Conservation (phyloP, 495 filamentous ascomycete species). For the Penicillium macrosclerotiorum region DNA sequence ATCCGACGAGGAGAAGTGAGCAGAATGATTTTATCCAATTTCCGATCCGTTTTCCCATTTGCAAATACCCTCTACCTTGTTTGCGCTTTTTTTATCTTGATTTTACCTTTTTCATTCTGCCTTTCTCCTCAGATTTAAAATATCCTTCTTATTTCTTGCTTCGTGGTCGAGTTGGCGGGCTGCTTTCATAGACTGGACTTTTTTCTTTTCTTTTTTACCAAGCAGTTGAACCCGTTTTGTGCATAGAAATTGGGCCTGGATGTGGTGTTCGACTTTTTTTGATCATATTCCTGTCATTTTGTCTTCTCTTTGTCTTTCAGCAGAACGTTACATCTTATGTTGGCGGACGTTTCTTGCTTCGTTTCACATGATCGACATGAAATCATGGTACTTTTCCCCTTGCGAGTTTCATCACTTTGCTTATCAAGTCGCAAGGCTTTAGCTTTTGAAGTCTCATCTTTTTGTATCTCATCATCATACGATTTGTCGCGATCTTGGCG, state of each 20-base stretch:
- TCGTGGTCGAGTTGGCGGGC: conserved; percentile 10
- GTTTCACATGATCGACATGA: conserved; percentile 11
- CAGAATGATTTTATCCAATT: neutral
- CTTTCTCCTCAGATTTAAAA: too few relatives aligned
- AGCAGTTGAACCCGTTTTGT: conserved; percentile 4
- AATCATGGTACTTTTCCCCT: too few relatives aligned
- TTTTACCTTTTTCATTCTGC: too few relatives aligned
- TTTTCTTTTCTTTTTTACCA: neutral
- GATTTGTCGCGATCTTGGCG: too few relatives aligned
- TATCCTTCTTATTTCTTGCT: too few relatives aligned
- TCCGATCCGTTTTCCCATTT: neutral
- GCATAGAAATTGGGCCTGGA: conserved; percentile 21
- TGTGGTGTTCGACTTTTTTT: too few relatives aligned
- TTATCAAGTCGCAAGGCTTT: too few relatives aligned
- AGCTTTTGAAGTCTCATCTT: too few relatives aligned
- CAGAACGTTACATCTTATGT: neutral
- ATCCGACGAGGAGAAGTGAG: neutral
- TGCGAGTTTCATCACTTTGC: too few relatives aligned
- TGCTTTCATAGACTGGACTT: conserved; percentile 23
- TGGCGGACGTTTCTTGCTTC: neutral
- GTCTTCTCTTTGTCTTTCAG: neutral
- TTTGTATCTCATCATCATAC: too few relatives aligned
- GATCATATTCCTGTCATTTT: neutral
- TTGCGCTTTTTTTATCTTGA: neutral
- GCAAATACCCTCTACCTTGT: conserved; percentile 3